Percentiles rank a stretch among this genome's conserved stretches.
Evolutionary conservation across 2,329 filamentous ascomycete genomes (phyloP).

Genomic region (Zymoseptoria brevis): DNA sequence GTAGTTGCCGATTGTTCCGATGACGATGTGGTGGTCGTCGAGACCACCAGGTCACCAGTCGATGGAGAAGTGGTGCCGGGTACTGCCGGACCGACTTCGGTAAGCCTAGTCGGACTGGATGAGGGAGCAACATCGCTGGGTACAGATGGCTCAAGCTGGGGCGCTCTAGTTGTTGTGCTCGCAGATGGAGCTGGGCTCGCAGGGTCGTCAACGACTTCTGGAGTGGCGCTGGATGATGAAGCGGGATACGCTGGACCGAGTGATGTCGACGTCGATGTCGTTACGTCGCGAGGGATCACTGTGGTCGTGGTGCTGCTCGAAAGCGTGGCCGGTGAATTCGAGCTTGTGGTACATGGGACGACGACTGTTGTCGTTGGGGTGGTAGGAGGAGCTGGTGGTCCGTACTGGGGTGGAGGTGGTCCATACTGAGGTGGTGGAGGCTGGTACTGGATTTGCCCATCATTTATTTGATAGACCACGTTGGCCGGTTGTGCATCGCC

Average conservation of each 20-base stretch:
- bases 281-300: neutral
- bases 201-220: neutral
- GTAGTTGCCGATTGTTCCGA: neutral
- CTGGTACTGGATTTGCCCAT: slow-evolving; percentile 8
- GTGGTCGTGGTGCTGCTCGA: neutral
- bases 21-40: neutral
- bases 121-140: neutral
- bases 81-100: neutral
- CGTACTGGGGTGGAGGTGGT: slow-evolving; percentile 2
- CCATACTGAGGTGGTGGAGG: neutral
- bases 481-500: neutral
- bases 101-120: neutral
- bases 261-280: neutral
- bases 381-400: slow-evolving; percentile 1
- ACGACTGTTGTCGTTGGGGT: neutral
- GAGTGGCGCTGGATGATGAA: neutral
- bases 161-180: neutral
- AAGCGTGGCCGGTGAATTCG: neutral
- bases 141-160: neutral
- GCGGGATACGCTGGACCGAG: neutral
- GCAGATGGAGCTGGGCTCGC: neutral
- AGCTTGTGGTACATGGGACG: neutral
- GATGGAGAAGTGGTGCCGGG: neutral
- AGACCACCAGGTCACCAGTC: neutral
- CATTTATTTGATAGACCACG: slow-evolving; percentile 10